These are phyloP conservation scores for Colletotrichum sp. DNA, from an alignment of 2,329 filamentous ascomycete species.

Conservation along the genomic window DNA sequence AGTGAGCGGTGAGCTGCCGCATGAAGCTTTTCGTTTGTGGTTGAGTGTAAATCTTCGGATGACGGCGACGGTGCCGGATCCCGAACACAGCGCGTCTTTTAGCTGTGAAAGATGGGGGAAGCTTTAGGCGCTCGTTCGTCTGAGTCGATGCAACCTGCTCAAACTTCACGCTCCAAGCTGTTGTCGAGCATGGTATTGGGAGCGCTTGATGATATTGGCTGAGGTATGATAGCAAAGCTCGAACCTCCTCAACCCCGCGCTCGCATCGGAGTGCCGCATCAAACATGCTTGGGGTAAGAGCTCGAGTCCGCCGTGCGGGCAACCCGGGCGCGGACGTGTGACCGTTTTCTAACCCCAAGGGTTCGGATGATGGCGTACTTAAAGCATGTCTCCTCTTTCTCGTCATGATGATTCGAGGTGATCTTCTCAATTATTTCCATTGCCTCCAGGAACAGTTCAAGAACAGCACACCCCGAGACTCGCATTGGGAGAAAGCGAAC, in stretches of 20 bases:
- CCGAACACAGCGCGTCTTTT: neutral
- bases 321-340: neutral
- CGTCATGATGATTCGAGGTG: rapidly evolving
- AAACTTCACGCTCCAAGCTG: neutral
- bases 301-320: neutral
- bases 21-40: neutral
- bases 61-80: neutral
- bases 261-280: constrained; percentile 9
- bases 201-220: neutral
- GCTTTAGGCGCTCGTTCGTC: neutral
- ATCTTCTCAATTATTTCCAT: neutral
- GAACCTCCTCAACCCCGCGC: neutral
- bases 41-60: neutral
- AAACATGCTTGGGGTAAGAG: neutral
- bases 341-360: neutral
- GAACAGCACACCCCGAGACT: too few species aligned
- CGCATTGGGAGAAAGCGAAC: too few species aligned
- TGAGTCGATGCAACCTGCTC: neutral
- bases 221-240: neutral
- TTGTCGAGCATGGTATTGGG: neutral
- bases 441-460: too few species aligned
- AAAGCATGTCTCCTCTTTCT: neutral
- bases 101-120: neutral
- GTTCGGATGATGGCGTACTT: constrained; percentile 11
- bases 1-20: neutral